A percentile compares a stretch with the other conserved stretches of the same genome.
Evolutionary conservation across 2,329 filamentous ascomycete species (phyloP).

Genomic region (Neospermospora avenae): DNA sequence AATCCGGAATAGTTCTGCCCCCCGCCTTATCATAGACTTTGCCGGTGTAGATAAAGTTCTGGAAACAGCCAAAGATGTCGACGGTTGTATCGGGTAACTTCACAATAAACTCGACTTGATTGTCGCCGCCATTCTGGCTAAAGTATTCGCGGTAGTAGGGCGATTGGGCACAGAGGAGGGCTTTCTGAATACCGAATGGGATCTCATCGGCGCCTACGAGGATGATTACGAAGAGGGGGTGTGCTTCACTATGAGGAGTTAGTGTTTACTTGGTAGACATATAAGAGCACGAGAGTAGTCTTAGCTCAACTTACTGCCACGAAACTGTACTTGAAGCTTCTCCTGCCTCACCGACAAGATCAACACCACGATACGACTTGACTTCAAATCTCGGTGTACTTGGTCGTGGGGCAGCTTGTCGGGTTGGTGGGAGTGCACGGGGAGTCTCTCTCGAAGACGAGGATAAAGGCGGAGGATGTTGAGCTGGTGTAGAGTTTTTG

Average conservation of each 20-base stretch:
- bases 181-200: constrained; percentile 32
- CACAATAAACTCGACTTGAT: constrained; percentile 28
- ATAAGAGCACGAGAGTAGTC: neutral
- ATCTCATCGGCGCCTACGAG: constrained; percentile 31
- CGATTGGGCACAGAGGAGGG: constrained; percentile 31
- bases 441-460: neutral
- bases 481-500: constrained; percentile 2
- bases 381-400: neutral
- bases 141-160: constrained; percentile 31
- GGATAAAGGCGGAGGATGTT: neutral
- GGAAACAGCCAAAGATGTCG: constrained; percentile 32
- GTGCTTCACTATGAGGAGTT: constrained; percentile 23
- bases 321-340: constrained; percentile 25
- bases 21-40: constrained; percentile 28
- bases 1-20: constrained; percentile 26
- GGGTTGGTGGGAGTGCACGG: neutral
- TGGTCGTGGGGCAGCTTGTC: neutral
- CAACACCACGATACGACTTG: constrained; percentile 25
- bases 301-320: constrained; percentile 29
- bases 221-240: constrained; percentile 31
- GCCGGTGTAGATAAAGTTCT: constrained; percentile 32
- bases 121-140: constrained; percentile 13
- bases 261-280: neutral
- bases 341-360: constrained; percentile 25
- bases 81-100: constrained; percentile 27